A percentile compares a stretch with the other conserved stretches of the same genome.
Conservation (phyloP, 2,329 filamentous ascomycete species). For the Teratosphaeria viscida region DNA sequence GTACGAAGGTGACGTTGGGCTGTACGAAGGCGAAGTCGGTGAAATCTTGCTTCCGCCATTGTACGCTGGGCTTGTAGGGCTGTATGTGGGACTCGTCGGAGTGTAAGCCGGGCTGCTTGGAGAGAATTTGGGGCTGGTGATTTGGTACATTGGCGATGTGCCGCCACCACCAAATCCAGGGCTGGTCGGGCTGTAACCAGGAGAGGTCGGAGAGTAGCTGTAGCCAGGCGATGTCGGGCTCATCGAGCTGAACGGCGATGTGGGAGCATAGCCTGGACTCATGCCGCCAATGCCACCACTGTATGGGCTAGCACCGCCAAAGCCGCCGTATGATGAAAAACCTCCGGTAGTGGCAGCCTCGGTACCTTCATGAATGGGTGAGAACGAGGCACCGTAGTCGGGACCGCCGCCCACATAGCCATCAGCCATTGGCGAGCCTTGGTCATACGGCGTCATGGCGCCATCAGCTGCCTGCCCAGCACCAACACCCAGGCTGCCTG, state of each 20-base stretch:
- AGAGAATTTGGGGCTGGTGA: slow-evolving; percentile 42
- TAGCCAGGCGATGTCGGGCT: slow-evolving; percentile 62
- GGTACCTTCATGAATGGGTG: slow-evolving; percentile 61
- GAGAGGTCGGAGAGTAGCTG: slow-evolving; percentile 20
- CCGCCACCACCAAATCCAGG: slow-evolving; percentile 40
- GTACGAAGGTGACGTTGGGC: slow-evolving; percentile 52
- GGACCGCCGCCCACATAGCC: slow-evolving; percentile 50
- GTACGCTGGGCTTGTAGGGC: slow-evolving; percentile 44
- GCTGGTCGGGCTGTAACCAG: slow-evolving; percentile 24
- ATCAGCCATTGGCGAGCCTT: slow-evolving; percentile 53
- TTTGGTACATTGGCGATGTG: slow-evolving; percentile 44
- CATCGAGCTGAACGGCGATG: slow-evolving; percentile 41
- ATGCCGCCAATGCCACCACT: slow-evolving; percentile 34
- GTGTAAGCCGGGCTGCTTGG: slow-evolving; percentile 45
- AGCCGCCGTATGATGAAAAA: slow-evolving; percentile 52
- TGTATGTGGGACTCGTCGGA: slow-evolving; percentile 28
- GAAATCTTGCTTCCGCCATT: slow-evolving; percentile 19
- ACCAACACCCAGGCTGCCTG: slow-evolving; percentile 48
- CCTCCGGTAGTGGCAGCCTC: slow-evolving; percentile 46
- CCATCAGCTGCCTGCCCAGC: slow-evolving; percentile 68
- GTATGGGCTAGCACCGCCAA: slow-evolving; percentile 58
- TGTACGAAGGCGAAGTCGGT: slow-evolving; percentile 27
- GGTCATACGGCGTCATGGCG: slow-evolving; percentile 87
- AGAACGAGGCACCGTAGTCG: slow-evolving; percentile 54
- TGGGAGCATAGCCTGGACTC: slow-evolving; percentile 30